A percentile compares a stretch with the other conserved stretches of the same genome.
These are phyloP conservation scores for Xanthoparmelia taractica DNA, from an alignment of 495 filamentous ascomycete genomes.

Conservation along the genomic window DNA sequence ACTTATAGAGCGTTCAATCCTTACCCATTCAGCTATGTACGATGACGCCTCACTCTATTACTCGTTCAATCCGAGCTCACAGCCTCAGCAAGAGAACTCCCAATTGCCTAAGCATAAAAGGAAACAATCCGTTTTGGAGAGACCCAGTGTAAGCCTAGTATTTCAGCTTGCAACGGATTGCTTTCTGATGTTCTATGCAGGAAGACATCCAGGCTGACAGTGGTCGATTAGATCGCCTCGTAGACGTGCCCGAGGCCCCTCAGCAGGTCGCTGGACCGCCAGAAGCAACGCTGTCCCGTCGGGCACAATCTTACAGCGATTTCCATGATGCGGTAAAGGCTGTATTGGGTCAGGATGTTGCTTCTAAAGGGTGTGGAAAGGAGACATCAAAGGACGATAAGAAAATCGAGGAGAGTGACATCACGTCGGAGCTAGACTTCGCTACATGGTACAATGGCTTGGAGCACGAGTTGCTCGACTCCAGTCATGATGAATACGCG, in stretches of 20 bases:
- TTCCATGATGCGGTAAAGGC: conserved; percentile 58
- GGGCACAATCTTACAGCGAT: conserved; percentile 71
- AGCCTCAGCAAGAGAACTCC: conserved; percentile 39
- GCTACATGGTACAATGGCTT: conserved; percentile 53
- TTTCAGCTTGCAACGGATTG: conserved; percentile 23
- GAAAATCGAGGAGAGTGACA: conserved; percentile 27
- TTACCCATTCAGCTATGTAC: conserved; percentile 45
- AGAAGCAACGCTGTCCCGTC: conserved; percentile 50
- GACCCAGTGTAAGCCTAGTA: conserved; percentile 54
- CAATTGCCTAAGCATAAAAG: conserved; percentile 43
- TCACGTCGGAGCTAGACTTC: conserved; percentile 52
- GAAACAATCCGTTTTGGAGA: conserved; percentile 58
- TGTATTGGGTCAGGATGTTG: conserved; percentile 42
- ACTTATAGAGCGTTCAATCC: not conserved
- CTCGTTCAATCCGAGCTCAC: conserved; percentile 51
- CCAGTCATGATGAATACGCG: conserved; percentile 81
- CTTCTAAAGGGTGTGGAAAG: conserved; percentile 18
- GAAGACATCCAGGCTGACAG: conserved; percentile 38
- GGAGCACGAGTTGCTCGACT: conserved; percentile 60
- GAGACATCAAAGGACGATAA: conserved; percentile 30
- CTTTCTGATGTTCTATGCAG: conserved; percentile 35
- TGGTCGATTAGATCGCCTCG: conserved; percentile 35
- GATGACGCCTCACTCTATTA: conserved; percentile 65
- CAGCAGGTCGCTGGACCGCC: conserved; percentile 44
- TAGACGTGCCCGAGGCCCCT: not conserved